These are phyloP conservation scores for Buxus sempervirens DNA, from an alignment of 164 flowering plant species.

Conservation along the genomic window DNA sequence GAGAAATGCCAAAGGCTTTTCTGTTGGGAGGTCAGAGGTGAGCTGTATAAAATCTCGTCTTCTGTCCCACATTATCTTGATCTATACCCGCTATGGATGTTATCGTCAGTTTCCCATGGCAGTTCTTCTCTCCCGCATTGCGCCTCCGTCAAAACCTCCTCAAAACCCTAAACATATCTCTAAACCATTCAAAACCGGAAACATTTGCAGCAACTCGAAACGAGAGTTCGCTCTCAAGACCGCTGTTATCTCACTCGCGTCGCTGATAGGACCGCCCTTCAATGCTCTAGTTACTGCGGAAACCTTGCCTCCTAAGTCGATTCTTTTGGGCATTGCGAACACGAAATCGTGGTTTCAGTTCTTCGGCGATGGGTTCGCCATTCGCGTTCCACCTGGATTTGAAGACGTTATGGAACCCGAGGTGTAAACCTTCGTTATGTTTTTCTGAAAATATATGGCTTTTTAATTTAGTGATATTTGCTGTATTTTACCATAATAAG, in stretches of 20 bases:
- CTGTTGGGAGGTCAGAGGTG: background rate
- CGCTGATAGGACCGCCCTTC: slow-evolving; percentile 16
- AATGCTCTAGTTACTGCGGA: slow-evolving; percentile 24
- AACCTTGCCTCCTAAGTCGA: slow-evolving; percentile 32
- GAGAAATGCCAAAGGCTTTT: background rate
- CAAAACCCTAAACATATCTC: slow-evolving; percentile 18
- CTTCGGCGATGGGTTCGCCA: slow-evolving; percentile 85
- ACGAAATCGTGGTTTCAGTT: slow-evolving; percentile 90
- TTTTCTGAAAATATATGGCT: background rate
- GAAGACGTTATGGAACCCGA: slow-evolving; percentile 82
- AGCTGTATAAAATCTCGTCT: background rate
- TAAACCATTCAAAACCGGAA: slow-evolving; percentile 10
- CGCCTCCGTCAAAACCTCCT: slow-evolving; percentile 31
- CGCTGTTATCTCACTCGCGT: slow-evolving; percentile 31
- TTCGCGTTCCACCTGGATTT: slow-evolving; percentile 84
- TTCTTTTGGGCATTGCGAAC: slow-evolving; percentile 54
- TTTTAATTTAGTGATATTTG: too few relatives aligned
- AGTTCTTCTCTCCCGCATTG: slow-evolving; percentile 34
- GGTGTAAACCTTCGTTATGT: slow-evolving; percentile 30
- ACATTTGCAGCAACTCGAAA: slow-evolving; percentile 25
- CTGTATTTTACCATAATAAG: too few relatives aligned
- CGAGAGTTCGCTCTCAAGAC: slow-evolving; percentile 43
- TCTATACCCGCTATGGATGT: slow-evolving; percentile 25
- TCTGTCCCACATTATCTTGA: slow-evolving; percentile 36
- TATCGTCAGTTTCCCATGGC: slow-evolving; percentile 42